These are phyloP conservation scores for Stylonectria norvegica DNA, from an alignment of 2,329 filamentous ascomycete species.

Conservation along the genomic window DNA sequence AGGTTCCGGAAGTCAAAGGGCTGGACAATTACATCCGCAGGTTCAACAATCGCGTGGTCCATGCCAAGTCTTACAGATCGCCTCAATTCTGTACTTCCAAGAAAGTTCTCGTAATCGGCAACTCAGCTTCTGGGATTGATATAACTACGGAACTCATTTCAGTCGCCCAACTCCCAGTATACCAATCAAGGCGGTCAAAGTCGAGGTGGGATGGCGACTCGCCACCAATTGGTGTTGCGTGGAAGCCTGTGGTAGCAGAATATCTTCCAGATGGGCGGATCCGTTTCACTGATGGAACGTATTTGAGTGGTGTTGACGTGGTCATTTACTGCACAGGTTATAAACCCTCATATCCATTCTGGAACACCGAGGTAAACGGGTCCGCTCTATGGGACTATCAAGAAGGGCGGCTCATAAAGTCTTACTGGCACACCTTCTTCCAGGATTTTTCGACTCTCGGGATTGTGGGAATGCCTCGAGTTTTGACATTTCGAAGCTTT, in stretches of 20 bases:
- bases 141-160: conserved; percentile 36
- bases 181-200: conserved; percentile 48
- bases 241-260: conserved; percentile 50
- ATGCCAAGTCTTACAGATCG: conserved; percentile 46
- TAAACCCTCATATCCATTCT: conserved; percentile 44
- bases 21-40: conserved; percentile 37
- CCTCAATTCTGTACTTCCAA: conserved; percentile 32
- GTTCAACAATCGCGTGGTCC: conserved; percentile 40
- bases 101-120: conserved; percentile 40
- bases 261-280: conserved; percentile 43
- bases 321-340: conserved; percentile 45
- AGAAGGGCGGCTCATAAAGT: conserved; percentile 39
- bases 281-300: conserved; percentile 38
- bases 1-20: conserved; percentile 47
- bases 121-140: conserved; percentile 44
- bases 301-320: conserved; percentile 35
- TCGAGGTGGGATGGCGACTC: conserved; percentile 49
- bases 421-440: conserved; percentile 53
- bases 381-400: conserved; percentile 49
- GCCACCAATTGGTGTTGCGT: conserved; percentile 46
- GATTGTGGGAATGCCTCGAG: conserved; percentile 49
- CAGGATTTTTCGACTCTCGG: conserved; percentile 45
- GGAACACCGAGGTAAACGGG: conserved; percentile 46
- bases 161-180: conserved; percentile 41
- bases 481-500: conserved; percentile 51